These are phyloP conservation scores for Crepidotus variabilis DNA, from an alignment of 768 basidiomycete species.

Conservation along the genomic window DNA sequence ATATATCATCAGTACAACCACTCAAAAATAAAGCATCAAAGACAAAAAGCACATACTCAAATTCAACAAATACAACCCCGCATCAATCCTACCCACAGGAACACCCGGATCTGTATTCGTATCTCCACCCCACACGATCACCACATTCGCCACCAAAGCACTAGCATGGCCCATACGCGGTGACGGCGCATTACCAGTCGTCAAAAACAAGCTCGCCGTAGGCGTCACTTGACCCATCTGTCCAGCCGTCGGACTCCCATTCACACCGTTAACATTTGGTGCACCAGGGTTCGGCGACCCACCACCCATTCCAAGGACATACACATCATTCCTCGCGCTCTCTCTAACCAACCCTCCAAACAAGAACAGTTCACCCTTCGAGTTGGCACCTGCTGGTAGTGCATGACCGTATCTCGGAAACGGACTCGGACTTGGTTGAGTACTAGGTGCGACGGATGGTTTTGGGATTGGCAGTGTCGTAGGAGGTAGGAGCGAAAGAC, in stretches of 20 bases:
- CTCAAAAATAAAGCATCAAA: conserved; percentile 3
- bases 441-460: conserved; percentile 60
- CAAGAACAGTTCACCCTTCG: conserved; percentile 88
- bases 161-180: conserved; percentile 96
- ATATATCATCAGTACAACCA: too few species aligned
- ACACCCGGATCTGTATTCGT: conserved; percentile 74
- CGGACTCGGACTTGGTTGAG: conserved; percentile 75
- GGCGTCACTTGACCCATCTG: conserved; percentile 44
- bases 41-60: conserved; percentile 60
- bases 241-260: too few species aligned
- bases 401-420: conserved; percentile 98
- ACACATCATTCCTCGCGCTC: conserved; percentile 86
- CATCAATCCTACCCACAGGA: conserved; percentile 72
- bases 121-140: conserved; percentile 98
- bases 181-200: conserved; percentile 82
- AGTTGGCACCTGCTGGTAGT: conserved; percentile 71
- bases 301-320: conserved; percentile 49
- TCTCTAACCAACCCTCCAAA: conserved; percentile 97
- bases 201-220: conserved; percentile 79
- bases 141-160: conserved; percentile 91
- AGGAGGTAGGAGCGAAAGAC: conserved; percentile 68
- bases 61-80: conserved; percentile 91
- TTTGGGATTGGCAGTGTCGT: conserved; percentile 60
- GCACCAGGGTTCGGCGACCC: background rate
- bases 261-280: background rate